Evolutionary conservation across 139 green algal genomes (phyloP), one percentile per base, ranked within the genome.

Genomic region (Chlamydomonas asymmetrica): DNA sequence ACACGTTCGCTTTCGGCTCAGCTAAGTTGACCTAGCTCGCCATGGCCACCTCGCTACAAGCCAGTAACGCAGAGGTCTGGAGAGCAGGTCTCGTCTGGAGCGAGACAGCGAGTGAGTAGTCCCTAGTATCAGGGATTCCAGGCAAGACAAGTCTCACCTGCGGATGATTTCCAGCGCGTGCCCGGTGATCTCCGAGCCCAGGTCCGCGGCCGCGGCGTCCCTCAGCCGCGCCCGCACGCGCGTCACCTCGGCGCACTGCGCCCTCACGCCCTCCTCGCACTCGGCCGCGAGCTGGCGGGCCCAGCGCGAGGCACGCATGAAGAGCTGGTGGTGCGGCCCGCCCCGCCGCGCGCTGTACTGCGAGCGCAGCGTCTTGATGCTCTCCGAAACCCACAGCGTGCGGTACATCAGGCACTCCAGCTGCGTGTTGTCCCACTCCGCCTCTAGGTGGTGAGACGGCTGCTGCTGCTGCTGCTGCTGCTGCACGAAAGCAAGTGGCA

Each of bases 401-500:
- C 85, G 69, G 74, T 87, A 88, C 84, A 88, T 86, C 32, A 91
- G 80, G 73, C 83, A 86, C 82, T 91, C 85, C 9, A 91, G 80
- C 9, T 82, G 65, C 57, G 86, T 84, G 22, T 81, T 79, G 25
- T 79, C 71, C 80, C 77, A 86, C 34, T 80, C 75, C 48, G 83
- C n/a, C n/a, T n/a, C n/a, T n/a, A n/a, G n/a, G n/a, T n/a, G n/a
- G n/a, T n/a, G n/a, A n/a, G n/a, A n/a, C n/a, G n/a, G n/a, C n/a
- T n/a, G n/a, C n/a, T n/a, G n/a, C n/a, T n/a, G n/a, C n/a, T n/a
- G n/a, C n/a, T n/a, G n/a, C n/a, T n/a, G n/a, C n/a, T n/a, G n/a
- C n/a, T n/a, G n/a, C n/a, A n/a, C n/a, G n/a, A n/a, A n/a, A n/a
- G n/a, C n/a, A n/a, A n/a, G n/a, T n/a, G n/a, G n/a, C n/a, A n/a